Conservation (phyloP, 148 eudicot genomes). For the Selenicereus undatus region DNA sequence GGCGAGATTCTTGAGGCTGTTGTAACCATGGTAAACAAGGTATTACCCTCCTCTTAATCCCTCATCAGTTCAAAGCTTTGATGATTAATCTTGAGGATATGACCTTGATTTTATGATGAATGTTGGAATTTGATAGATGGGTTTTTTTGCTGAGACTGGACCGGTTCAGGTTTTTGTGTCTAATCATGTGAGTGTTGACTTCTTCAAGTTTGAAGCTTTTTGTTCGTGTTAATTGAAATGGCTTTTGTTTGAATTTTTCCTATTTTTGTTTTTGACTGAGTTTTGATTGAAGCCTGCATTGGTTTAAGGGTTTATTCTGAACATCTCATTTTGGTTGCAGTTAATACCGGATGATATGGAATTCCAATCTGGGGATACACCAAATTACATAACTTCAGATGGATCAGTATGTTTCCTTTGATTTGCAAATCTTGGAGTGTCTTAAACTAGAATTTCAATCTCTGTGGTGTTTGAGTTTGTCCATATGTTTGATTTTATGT, state of each 20-base stretch:
- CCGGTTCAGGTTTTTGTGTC: slow-evolving; percentile 97
- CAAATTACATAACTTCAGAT: slow-evolving; percentile 88
- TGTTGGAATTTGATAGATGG: slow-evolving; percentile 63
- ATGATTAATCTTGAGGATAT: neutral
- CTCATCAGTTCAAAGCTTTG: neutral
- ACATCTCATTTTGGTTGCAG: slow-evolving; percentile 26
- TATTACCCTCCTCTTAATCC: slow-evolving; percentile 3
- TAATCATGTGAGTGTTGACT: slow-evolving; percentile 61
- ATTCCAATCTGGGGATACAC: slow-evolving; percentile 88
- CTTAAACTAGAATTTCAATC: neutral
- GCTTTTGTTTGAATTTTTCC: neutral
- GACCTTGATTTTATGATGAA: neutral
- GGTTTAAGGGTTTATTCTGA: neutral
- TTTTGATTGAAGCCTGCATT: neutral
- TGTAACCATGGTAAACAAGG: slow-evolving; percentile 98
- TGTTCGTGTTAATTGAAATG: neutral
- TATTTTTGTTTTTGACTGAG: neutral
- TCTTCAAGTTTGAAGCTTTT: slow-evolving; percentile 2
- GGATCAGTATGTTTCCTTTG: slow-evolving; percentile 65
- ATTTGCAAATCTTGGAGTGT: slow-evolving; percentile 6
- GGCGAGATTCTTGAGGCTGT: slow-evolving; percentile 94
- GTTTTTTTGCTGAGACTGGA: slow-evolving; percentile 94
- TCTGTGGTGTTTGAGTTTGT: neutral
- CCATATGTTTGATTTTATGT: slow-evolving; percentile 12
- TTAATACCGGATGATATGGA: slow-evolving; percentile 99